A percentile compares a stretch with the other conserved stretches of the same genome.
Conservation (phyloP, 345 rosid genomes). For the Garcia nutans region DNA sequence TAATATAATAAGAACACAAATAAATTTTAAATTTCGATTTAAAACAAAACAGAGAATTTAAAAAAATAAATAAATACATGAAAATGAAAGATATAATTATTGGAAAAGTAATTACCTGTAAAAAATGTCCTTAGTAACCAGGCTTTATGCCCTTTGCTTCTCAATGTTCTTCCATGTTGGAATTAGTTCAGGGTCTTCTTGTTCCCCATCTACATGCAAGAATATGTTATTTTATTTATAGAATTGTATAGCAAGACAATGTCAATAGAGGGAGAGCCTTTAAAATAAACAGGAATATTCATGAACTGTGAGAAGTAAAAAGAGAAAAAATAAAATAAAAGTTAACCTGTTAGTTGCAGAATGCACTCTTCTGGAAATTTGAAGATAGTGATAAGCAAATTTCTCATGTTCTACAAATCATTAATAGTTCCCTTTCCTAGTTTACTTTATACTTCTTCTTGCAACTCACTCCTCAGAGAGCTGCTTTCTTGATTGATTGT, state of each 20-base stretch:
- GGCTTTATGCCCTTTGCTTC: conserved; percentile 21
- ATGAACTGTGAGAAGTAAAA: too few relatives aligned
- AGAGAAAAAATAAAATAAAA: too few relatives aligned
- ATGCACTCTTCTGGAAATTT: not conserved
- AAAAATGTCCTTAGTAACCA: conserved; percentile 26
- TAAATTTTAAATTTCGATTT: too few relatives aligned
- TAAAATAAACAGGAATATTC: too few relatives aligned
- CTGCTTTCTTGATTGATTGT: not conserved
- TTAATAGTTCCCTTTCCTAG: conserved; percentile 10
- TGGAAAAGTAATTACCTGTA: conserved; percentile 33
- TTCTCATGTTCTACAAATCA: conserved; percentile 9
- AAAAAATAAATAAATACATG: not conserved
- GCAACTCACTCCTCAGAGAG: conserved; percentile 11
- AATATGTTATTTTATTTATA: too few relatives aligned
- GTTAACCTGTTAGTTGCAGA: conserved; percentile 6
- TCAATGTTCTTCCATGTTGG: conserved; percentile 13
- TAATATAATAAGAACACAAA: too few relatives aligned
- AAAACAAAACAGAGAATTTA: too few relatives aligned
- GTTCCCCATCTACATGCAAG: not conserved
- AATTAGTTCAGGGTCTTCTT: not conserved
- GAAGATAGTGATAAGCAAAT: not conserved
- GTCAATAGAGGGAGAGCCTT: too few relatives aligned
- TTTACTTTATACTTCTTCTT: not conserved
- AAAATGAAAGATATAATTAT: not conserved
- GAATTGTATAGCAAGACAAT: too few relatives aligned